These are phyloP conservation scores for Microdochium bolleyi DNA, from an alignment of 2,329 filamentous ascomycete species.

Conservation along the genomic window DNA sequence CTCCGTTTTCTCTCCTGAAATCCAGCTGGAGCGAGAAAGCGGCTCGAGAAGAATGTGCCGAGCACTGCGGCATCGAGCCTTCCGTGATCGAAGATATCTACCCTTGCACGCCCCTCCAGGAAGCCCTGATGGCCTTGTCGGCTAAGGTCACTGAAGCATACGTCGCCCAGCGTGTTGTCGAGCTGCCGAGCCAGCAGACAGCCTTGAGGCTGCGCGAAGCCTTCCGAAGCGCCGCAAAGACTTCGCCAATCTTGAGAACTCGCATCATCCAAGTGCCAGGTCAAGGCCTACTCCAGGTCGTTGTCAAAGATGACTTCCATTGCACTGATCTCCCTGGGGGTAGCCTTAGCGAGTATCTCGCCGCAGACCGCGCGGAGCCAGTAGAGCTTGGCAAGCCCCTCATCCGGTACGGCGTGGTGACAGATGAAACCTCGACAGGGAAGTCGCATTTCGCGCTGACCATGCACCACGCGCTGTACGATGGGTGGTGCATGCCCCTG, in stretches of 20 bases:
- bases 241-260: constrained; percentile 36
- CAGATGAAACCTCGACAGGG: constrained; percentile 16
- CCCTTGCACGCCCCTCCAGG: constrained; percentile 46
- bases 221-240: constrained; percentile 28
- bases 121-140: constrained; percentile 45
- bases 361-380: constrained; percentile 26
- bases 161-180: constrained; percentile 39
- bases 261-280: constrained; percentile 37
- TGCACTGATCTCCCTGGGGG: constrained; percentile 21
- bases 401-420: constrained; percentile 34
- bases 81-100: constrained; percentile 40
- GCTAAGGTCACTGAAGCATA: constrained; percentile 42
- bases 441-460: constrained; percentile 40
- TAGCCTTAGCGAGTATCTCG: constrained; percentile 30
- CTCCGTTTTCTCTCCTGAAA: constrained; percentile 30
- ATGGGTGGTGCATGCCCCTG: constrained; percentile 47
- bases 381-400: constrained; percentile 38
- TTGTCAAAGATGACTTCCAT: constrained; percentile 29
- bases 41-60: constrained; percentile 27
- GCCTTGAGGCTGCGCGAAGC: constrained; percentile 30
- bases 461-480: constrained; percentile 49
- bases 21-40: constrained; percentile 21
- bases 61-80: constrained; percentile 27
- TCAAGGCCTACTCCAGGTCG: constrained; percentile 36
- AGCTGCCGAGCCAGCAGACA: constrained; percentile 25